Conservation (phyloP, 2,329 filamentous ascomycete species). For the Coleophoma cylindrospora region DNA sequence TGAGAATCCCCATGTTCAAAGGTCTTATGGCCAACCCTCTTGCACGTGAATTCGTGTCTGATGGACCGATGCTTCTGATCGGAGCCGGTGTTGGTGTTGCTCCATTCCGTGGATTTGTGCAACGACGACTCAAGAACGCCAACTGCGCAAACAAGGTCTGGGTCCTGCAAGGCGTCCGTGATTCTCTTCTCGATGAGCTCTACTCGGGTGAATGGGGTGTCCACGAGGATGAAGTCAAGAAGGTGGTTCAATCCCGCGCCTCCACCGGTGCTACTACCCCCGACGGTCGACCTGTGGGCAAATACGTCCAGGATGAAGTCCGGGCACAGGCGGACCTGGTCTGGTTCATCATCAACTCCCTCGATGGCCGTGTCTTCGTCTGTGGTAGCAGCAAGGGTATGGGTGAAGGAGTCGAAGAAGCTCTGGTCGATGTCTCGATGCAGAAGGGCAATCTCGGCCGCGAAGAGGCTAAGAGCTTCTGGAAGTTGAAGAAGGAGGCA, state of each 20-base stretch:
- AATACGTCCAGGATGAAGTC: conserved; percentile 96
- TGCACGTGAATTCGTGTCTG: conserved; percentile 83
- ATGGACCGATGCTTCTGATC: conserved; percentile 96
- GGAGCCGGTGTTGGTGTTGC: conserved; percentile 95
- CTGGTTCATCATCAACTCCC: conserved; percentile 93
- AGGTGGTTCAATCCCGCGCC: conserved; percentile 69
- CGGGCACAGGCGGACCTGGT: conserved; percentile 88
- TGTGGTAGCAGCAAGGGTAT: conserved; percentile 94
- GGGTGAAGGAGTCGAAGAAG: conserved; percentile 91
- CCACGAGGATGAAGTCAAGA: conserved; percentile 81
- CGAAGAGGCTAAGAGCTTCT: conserved; percentile 81
- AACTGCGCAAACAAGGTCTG: conserved; percentile 98
- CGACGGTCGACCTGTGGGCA: conserved; percentile 49
- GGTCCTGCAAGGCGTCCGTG: conserved; percentile 92
- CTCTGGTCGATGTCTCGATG: conserved; percentile 87
- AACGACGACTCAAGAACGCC: conserved; percentile 86
- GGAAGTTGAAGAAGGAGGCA: conserved; percentile 84
- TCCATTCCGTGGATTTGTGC: conserved; percentile 95
- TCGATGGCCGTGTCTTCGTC: conserved; percentile 95
- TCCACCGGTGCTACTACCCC: conserved; percentile 31
- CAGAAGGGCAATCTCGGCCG: conserved; percentile 80
- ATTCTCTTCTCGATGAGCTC: conserved; percentile 89
- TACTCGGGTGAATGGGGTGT: conserved; percentile 96
- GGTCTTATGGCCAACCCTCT: conserved; percentile 96
- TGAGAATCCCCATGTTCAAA: conserved; percentile 95